Percentiles rank a stretch among this genome's conserved stretches.
Evolutionary conservation across 805 yeast genomes (phyloP).

Genomic region (Candida qinlingensis): DNA sequence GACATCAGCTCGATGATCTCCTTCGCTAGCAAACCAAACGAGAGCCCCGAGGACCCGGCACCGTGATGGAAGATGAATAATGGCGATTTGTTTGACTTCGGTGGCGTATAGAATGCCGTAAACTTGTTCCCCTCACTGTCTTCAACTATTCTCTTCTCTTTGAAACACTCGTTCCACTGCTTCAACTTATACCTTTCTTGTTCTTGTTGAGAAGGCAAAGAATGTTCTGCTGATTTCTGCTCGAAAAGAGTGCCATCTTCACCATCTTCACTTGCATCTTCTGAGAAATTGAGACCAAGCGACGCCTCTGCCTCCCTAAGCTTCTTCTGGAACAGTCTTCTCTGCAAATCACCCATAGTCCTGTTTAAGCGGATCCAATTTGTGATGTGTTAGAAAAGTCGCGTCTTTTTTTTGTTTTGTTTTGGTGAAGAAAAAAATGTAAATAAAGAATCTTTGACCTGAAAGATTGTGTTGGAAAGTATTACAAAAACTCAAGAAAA

Average conservation of each 20-base stretch:
- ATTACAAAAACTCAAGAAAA: no score
- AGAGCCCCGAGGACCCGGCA: constrained; percentile 83
- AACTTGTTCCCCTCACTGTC: constrained; percentile 29
- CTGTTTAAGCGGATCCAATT: background rate
- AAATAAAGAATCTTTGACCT: background rate
- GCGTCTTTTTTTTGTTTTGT: background rate
- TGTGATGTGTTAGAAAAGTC: background rate
- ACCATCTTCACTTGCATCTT: constrained; percentile 1
- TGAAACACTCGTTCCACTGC: constrained; percentile 32
- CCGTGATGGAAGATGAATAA: constrained; percentile 85
- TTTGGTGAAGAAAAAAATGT: background rate
- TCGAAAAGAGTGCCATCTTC: background rate
- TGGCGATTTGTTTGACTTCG: constrained; percentile 40
- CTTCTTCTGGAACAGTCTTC: constrained; percentile 10
- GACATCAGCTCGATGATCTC: constrained; percentile 26
- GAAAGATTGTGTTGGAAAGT: no score
- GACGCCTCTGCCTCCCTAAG: constrained; percentile 7
- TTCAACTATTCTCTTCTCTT: constrained; percentile 18
- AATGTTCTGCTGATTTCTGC: background rate
- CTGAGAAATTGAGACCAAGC: constrained; percentile 5
- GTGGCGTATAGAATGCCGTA: constrained; percentile 55
- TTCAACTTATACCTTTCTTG: constrained; percentile 1
- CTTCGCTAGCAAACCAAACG: constrained; percentile 57
- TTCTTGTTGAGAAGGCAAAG: background rate
- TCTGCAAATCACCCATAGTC: constrained; percentile 12